These are phyloP conservation scores for Hymenoscyphus infarciens DNA, from an alignment of 2,329 filamentous ascomycete genomes.

Conservation along the genomic window DNA sequence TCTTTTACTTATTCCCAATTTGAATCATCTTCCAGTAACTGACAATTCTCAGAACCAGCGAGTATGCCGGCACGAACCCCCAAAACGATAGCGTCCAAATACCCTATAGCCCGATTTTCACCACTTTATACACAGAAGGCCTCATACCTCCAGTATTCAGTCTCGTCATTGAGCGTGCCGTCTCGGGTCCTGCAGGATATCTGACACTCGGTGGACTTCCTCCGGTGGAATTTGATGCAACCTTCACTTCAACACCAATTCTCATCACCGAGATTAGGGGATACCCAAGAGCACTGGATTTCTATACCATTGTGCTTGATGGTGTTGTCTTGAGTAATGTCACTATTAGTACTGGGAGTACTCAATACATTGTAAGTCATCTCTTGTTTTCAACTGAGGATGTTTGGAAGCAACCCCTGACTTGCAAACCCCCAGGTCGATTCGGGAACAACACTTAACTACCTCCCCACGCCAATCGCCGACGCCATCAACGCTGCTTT, in stretches of 20 bases:
- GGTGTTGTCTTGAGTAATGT: constrained; percentile 12
- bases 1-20: not conserved
- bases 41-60: no score
- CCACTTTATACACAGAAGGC: constrained; percentile 43
- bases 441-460: constrained; percentile 41
- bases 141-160: constrained; percentile 45
- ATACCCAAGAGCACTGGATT: constrained; percentile 17
- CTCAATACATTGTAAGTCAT: constrained; percentile 29
- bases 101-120: constrained; percentile 47
- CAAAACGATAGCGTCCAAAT: no score
- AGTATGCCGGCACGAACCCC: no score
- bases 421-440: constrained; percentile 32
- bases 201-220: constrained; percentile 49
- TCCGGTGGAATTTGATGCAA: constrained; percentile 35
- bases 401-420: not conserved
- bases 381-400: not conserved
- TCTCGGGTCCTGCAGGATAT: constrained; percentile 38
- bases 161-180: constrained; percentile 43
- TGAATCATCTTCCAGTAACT: no score
- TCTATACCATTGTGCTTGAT: constrained; percentile 26
- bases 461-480: constrained; percentile 39
- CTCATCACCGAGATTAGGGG: constrained; percentile 9
- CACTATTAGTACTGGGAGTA: not conserved
- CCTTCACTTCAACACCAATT: constrained; percentile 24
- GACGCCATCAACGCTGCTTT: constrained; percentile 41